These are phyloP conservation scores for Pichia deserticola DNA, from an alignment of 805 yeast genomes.

Conservation along the genomic window DNA sequence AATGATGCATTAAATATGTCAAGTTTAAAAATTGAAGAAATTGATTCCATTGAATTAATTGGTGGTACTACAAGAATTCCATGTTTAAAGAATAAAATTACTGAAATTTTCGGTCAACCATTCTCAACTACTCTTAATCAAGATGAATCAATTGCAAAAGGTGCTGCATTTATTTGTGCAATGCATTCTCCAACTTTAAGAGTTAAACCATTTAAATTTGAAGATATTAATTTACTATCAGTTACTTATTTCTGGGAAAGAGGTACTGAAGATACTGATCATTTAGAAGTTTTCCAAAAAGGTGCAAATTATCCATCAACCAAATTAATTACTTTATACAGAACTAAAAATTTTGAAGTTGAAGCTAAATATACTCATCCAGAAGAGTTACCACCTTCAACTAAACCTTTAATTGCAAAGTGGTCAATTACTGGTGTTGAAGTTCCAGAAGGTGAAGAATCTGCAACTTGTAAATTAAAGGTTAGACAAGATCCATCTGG, in stretches of 20 bases:
- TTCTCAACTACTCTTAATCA: conserved; percentile 94
- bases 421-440: conserved; percentile 86
- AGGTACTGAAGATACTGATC: conserved; percentile 84
- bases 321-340: conserved; percentile 88
- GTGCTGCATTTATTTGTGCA: conserved; percentile 98
- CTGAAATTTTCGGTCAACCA: conserved; percentile 75
- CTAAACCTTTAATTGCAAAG: conserved; percentile 60
- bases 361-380: conserved; percentile 80
- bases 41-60: conserved; percentile 88
- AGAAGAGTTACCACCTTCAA: conserved; percentile 63
- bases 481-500: conserved; percentile 97
- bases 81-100: conserved; percentile 70
- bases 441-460: conserved; percentile 65
- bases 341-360: conserved; percentile 81
- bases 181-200: conserved; percentile 98
- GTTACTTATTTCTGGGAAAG: conserved; percentile 95
- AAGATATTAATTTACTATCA: conserved; percentile 85
- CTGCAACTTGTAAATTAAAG: conserved; percentile 84
- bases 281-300: conserved; percentile 93
- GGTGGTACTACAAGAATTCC: conserved; percentile 99
- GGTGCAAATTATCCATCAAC: conserved; percentile 93
- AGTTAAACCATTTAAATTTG: conserved; percentile 97
- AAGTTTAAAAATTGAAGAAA: conserved; percentile 58
- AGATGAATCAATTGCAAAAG: conserved; percentile 98
- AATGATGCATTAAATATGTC: conserved; percentile 78